phyloP scores from a whole-genome alignment of 345 rosid species.

The Arabis alpina region DNA sequence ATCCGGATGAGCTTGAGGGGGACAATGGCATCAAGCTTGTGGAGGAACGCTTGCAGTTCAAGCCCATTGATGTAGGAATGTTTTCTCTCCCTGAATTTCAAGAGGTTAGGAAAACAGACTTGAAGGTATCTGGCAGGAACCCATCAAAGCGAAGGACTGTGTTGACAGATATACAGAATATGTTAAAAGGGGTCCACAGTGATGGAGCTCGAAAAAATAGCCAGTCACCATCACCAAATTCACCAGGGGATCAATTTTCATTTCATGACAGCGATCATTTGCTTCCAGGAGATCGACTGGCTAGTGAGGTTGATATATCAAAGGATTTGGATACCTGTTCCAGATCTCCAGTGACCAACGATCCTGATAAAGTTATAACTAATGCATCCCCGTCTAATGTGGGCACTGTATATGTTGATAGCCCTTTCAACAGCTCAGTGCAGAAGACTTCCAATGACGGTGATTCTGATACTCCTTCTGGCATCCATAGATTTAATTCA shows the following conservation, averaged over 20 bases:
- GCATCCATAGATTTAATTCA: conserved; percentile 39
- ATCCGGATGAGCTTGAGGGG: conserved; percentile 60
- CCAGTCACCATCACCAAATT: conserved; percentile 50
- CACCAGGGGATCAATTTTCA: conserved; percentile 63
- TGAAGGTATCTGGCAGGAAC: conserved; percentile 49
- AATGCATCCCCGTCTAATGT: conserved; percentile 38
- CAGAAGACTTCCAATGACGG: conserved; percentile 36
- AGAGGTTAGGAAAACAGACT: conserved; percentile 53
- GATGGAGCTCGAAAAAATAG: conserved; percentile 46
- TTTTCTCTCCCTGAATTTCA: conserved; percentile 63
- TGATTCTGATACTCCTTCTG: conserved; percentile 39
- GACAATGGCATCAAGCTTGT: conserved; percentile 60
- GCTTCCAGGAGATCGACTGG: conserved; percentile 41
- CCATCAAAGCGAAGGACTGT: conserved; percentile 52
- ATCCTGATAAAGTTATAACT: conserved; percentile 40
- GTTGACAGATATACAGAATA: conserved; percentile 58
- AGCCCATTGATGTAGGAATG: conserved; percentile 53
- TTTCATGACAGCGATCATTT: conserved; percentile 44
- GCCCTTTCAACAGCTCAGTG: conserved; percentile 36
- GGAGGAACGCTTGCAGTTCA: conserved; percentile 63
- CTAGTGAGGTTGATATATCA: conserved; percentile 45
- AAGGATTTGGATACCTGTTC: conserved; percentile 39
- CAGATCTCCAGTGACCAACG: conserved; percentile 41
- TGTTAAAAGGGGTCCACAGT: conserved; percentile 44
- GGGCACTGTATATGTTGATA: conserved; percentile 36